Evolutionary conservation across 1,139 yeast genomes (phyloP).

Genomic region (Blastobotrys proliferans): DNA sequence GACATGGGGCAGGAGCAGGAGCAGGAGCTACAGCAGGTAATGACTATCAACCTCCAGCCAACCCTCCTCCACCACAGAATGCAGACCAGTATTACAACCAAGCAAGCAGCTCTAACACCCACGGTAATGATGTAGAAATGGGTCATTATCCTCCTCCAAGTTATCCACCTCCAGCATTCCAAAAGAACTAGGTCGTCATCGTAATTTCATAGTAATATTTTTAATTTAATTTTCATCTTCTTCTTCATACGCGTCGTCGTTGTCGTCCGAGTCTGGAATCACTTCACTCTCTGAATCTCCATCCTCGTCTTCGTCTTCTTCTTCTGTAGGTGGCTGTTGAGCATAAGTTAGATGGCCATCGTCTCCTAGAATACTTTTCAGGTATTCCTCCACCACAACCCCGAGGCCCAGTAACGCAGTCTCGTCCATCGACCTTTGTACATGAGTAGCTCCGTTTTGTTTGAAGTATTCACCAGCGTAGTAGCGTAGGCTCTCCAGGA

Average conservation of each 20-base stretch:
- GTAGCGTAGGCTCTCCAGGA: conserved; percentile 25
- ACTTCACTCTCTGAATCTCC: not conserved
- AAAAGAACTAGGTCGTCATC: conserved; percentile 2
- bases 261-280: not conserved
- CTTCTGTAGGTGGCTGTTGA: conserved; percentile 3
- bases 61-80: not conserved
- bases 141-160: conserved; percentile 15
- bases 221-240: conserved; percentile 1
- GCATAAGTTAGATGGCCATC: conserved; percentile 29
- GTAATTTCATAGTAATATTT: not conserved
- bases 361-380: conserved; percentile 28
- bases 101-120: too few species aligned
- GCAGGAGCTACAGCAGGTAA: too few species aligned
- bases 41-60: not conserved
- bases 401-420: conserved; percentile 35
- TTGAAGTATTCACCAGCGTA: conserved; percentile 25
- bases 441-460: conserved; percentile 12
- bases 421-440: conserved; percentile 28
- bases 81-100: too few species aligned
- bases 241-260: not conserved
- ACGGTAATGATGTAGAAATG: conserved; percentile 18
- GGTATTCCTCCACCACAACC: conserved; percentile 32
- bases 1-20: too few species aligned
- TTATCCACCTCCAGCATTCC: conserved; percentile 15
- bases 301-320: not conserved